phyloP scores from a whole-genome alignment of 495 filamentous ascomycete genomes.

The Penicillium taxi region DNA sequence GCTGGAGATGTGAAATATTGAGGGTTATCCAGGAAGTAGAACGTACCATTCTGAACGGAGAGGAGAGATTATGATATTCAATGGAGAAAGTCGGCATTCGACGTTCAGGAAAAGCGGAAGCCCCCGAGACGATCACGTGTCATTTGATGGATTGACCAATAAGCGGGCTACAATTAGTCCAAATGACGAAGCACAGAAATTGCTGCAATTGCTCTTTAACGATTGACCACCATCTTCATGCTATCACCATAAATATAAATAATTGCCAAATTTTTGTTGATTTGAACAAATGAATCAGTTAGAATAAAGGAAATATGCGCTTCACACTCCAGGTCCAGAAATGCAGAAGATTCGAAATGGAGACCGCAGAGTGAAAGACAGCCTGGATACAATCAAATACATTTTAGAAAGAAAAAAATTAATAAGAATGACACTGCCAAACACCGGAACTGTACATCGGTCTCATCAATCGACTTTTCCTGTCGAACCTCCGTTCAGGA shows the following conservation, averaged over 20 bases:
- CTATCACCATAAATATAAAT: too few relatives aligned
- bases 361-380: slow-evolving; percentile 11
- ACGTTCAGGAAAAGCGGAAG: slow-evolving; percentile 36
- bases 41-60: slow-evolving; percentile 30
- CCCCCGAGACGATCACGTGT: slow-evolving; percentile 15
- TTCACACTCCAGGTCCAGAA: slow-evolving; percentile 14
- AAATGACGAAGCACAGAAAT: too few relatives aligned
- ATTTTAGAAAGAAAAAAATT: slow-evolving; percentile 17
- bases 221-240: too few relatives aligned
- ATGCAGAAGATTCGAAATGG: slow-evolving; percentile 14
- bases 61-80: slow-evolving; percentile 23
- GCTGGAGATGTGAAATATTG: background rate
- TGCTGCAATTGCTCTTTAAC: too few relatives aligned
- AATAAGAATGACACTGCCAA: slow-evolving; percentile 22
- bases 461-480: slow-evolving; percentile 72
- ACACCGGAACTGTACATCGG: slow-evolving; percentile 34
- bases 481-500: slow-evolving; percentile 48
- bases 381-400: slow-evolving; percentile 22
- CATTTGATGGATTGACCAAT: background rate
- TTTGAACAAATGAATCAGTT: slow-evolving; percentile 2
- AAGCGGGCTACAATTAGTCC: slow-evolving; percentile 2
- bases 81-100: slow-evolving; percentile 22
- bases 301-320: slow-evolving; percentile 17
- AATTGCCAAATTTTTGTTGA: background rate
- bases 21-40: background rate